Evolutionary conservation across 1,284 basidiomycete genomes (phyloP).

Genomic region (Takashimella koratensis): DNA sequence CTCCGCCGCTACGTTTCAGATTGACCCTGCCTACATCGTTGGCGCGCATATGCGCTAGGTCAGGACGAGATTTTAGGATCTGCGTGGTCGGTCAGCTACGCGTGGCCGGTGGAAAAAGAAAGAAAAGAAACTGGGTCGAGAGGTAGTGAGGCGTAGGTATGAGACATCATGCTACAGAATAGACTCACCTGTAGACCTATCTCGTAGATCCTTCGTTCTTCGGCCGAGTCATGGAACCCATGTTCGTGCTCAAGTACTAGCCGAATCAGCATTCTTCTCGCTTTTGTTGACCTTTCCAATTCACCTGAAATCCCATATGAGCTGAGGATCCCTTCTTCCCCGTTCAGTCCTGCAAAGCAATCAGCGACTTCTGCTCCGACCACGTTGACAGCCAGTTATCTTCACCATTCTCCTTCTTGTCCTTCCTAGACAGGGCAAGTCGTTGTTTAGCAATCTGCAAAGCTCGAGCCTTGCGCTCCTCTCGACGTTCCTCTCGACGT

Average conservation of each 20-base stretch:
- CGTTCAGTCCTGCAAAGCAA: no score
- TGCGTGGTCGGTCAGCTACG: no score
- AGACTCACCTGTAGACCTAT: constrained; percentile 36
- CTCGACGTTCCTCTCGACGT: constrained; percentile 4
- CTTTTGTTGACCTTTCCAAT: not conserved
- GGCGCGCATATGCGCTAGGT: constrained; percentile 27
- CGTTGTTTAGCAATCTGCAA: constrained; percentile 7
- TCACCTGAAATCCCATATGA: not conserved
- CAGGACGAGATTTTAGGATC: constrained; percentile 28
- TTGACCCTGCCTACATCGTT: constrained; percentile 35
- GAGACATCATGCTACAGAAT: no score
- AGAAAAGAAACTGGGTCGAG: not conserved
- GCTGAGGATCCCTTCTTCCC: no score
- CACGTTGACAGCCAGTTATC: no score
- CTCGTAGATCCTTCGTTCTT: constrained; percentile 37
- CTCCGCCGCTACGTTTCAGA: not conserved
- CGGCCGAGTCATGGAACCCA: constrained; percentile 36
- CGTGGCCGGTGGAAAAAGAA: not conserved
- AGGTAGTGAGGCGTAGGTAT: no score
- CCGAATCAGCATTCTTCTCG: not conserved
- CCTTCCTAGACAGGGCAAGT: no score
- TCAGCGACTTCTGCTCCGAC: no score
- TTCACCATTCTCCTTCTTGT: no score
- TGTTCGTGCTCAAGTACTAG: constrained; percentile 22
- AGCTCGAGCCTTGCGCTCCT: constrained; percentile 15